These are phyloP conservation scores for Henckelia pumila DNA, from an alignment of 257 asterid species.

Conservation along the genomic window DNA sequence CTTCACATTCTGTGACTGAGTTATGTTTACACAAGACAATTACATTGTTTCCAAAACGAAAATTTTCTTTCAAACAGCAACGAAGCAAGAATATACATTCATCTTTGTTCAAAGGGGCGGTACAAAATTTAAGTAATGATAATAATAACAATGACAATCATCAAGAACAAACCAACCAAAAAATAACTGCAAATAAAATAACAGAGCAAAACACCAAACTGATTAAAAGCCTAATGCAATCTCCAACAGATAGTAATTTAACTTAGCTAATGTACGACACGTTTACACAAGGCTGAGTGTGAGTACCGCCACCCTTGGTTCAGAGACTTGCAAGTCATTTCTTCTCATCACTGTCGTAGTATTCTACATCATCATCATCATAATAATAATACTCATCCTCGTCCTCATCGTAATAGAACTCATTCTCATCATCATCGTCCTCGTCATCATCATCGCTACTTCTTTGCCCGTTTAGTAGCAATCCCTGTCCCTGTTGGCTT, in stretches of 20 bases:
- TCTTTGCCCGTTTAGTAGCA: not conserved
- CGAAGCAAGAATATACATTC: not conserved
- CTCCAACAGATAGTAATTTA: not conserved
- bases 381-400: constrained; percentile 28
- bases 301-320: not conserved
- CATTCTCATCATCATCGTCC: not conserved
- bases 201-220: not conserved
- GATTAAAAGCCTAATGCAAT: not conserved
- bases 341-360: constrained; percentile 36
- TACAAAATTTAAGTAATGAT: too few species aligned
- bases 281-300: constrained; percentile 9
- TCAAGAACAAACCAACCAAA: not conserved
- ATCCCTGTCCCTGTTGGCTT: not conserved
- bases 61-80: not conserved
- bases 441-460: not conserved
- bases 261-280: constrained; percentile 15
- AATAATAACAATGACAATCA: too few species aligned
- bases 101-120: not conserved
- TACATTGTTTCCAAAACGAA: too few species aligned
- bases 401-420: not conserved
- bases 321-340: constrained; percentile 18
- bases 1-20: too few species aligned
- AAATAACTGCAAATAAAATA: not conserved
- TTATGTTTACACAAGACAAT: too few species aligned
- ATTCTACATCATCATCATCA: constrained; percentile 30